Evolutionary conservation across 129 eudicot species (phyloP).

Genomic region (Lactuca sativa): DNA sequence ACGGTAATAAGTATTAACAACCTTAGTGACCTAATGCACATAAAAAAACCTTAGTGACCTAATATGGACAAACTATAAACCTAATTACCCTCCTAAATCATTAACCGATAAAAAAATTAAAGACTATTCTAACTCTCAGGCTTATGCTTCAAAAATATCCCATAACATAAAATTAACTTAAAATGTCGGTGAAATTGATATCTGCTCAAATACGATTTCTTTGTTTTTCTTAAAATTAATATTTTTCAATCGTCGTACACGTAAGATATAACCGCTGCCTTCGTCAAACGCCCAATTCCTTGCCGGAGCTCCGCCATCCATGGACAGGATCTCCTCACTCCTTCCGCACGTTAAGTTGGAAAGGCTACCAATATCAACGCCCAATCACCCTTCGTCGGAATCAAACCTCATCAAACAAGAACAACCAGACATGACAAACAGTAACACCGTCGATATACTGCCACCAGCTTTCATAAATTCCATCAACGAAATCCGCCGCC

Average conservation of each 20-base stretch:
- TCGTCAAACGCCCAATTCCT: background rate
- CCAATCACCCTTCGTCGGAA: constrained; percentile 1
- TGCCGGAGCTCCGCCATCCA: constrained; percentile 20
- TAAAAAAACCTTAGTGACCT: no score
- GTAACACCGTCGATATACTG: constrained; percentile 13
- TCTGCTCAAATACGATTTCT: no score
- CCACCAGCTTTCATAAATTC: constrained; percentile 24
- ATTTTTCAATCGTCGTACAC: background rate
- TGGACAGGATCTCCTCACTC: constrained; percentile 14
- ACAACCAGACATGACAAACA: constrained; percentile 5
- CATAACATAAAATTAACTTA: no score
- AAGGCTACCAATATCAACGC: background rate
- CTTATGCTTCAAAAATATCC: no score
- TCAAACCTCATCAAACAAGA: constrained; percentile 17
- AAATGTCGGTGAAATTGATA: no score
- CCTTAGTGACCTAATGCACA: no score
- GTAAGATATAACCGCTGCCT: background rate
- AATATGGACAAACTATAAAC: no score
- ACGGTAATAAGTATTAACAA: no score
- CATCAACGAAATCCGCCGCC: constrained; percentile 39
- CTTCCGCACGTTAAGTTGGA: background rate
- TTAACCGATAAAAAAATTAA: no score
- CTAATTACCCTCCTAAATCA: no score
- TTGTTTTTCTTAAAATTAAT: background rate
- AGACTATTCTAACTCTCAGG: no score